Percentiles rank a stretch among this genome's conserved stretches.
Conservation (phyloP, 176 grass and related monocot species). For the Cenchrus americanus region DNA sequence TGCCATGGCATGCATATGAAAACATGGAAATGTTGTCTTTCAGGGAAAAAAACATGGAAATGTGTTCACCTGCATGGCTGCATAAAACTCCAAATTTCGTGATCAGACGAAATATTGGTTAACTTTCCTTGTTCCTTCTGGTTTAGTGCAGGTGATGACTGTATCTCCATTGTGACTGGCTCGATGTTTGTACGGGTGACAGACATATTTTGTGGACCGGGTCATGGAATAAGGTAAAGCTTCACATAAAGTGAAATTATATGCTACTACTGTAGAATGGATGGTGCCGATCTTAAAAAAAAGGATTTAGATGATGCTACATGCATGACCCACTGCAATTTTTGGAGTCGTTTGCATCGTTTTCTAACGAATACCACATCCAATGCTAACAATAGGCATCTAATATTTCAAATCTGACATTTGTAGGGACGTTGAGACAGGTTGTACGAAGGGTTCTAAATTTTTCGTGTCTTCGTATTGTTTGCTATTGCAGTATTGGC, state of each 20-base stretch:
- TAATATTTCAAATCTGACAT: conserved; percentile 12
- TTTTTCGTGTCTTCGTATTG: conserved; percentile 36
- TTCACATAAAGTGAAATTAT: neutral
- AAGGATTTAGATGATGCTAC: neutral
- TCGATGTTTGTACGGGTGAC: conserved; percentile 52
- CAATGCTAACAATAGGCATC: neutral
- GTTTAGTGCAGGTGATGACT: conserved; percentile 67
- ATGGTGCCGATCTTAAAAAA: neutral
- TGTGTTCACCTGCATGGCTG: neutral
- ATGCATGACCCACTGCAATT: neutral
- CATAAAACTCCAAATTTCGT: neutral
- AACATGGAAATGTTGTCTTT: too few species aligned
- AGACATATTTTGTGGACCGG: conserved; percentile 73
- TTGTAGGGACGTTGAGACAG: conserved; percentile 7
- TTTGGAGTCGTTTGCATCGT: neutral
- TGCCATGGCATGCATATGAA: too few species aligned
- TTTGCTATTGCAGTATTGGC: conserved; percentile 67
- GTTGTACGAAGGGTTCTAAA: conserved; percentile 12
- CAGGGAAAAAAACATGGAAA: neutral
- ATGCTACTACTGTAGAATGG: too few species aligned
- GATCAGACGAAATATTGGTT: neutral
- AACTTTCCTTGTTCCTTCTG: neutral
- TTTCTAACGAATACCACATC: neutral
- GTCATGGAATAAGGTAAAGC: conserved; percentile 70
- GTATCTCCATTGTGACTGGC: conserved; percentile 82